phyloP scores from a whole-genome alignment of 192 early-diverging fungal genomes.

The Spizellomyces sp. region DNA sequence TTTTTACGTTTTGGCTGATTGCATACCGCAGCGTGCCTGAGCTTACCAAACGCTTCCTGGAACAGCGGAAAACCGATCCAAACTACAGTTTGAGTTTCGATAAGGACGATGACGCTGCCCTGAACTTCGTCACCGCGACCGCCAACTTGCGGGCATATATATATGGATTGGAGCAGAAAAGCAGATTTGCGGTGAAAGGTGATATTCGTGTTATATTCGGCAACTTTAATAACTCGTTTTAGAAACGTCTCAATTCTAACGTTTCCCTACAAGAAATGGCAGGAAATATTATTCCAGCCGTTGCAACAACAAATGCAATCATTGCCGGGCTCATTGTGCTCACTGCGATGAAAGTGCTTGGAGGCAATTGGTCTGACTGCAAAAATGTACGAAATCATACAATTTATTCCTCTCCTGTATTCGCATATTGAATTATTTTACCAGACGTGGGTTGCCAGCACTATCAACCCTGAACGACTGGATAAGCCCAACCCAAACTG shows the following conservation, averaged over 20 bases:
- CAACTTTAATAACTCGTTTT: neutral
- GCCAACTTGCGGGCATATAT: conserved; percentile 83
- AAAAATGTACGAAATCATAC: conserved; percentile 47
- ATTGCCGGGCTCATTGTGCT: conserved; percentile 93
- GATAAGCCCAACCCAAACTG: conserved; percentile 75
- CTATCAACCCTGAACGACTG: conserved; percentile 64
- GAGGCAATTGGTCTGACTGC: conserved; percentile 50
- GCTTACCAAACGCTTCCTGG: conserved; percentile 53
- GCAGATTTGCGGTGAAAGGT: conserved; percentile 88
- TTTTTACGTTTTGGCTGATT: neutral
- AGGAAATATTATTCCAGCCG: conserved; percentile 97
- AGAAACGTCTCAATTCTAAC: neutral
- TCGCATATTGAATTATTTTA: conserved; percentile 32
- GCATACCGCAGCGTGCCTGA: conserved; percentile 46
- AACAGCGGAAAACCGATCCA: conserved; percentile 48
- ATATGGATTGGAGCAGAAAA: conserved; percentile 79
- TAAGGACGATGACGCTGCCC: conserved; percentile 90
- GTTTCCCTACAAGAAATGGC: conserved; percentile 79
- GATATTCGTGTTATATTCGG: conserved; percentile 5
- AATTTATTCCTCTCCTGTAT: neutral
- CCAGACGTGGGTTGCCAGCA: conserved; percentile 59
- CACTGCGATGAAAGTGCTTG: conserved; percentile 76
- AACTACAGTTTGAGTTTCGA: conserved; percentile 76
- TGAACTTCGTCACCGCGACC: conserved; percentile 93
- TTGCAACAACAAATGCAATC: conserved; percentile 97